Evolutionary conservation across 2,329 filamentous ascomycete genomes (phyloP).

Genomic region (Drechslerella coelobrocha): DNA sequence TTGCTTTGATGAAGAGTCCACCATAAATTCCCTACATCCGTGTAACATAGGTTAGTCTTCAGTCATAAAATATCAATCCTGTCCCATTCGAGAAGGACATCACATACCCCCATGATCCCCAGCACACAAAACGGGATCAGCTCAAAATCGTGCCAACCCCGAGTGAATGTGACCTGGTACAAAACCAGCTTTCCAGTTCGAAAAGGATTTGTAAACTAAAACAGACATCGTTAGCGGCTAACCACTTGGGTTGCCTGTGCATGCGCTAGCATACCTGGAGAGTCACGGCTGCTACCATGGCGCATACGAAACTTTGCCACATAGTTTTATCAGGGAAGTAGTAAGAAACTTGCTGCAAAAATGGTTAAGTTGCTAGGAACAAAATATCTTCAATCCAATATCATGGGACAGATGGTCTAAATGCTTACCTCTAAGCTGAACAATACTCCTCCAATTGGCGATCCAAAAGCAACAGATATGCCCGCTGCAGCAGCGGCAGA

Average conservation of each 20-base stretch:
- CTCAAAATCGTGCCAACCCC: constrained; percentile 93
- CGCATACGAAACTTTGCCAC: constrained; percentile 99
- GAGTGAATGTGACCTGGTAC: constrained; percentile 92
- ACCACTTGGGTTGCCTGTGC: neutral
- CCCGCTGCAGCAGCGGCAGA: constrained; percentile 91
- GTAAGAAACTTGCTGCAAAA: constrained; percentile 80
- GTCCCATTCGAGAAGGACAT: neutral
- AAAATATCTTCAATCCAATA: neutral
- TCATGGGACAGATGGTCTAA: constrained; percentile 19
- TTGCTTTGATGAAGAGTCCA: constrained; percentile 90
- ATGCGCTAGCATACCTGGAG: constrained; percentile 70
- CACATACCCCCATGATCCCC: constrained; percentile 75
- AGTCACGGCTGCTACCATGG: constrained; percentile 96
- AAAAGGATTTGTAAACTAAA: constrained; percentile 75
- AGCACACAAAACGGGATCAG: constrained; percentile 85
- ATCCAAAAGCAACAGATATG: constrained; percentile 92
- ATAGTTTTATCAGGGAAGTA: constrained; percentile 99
- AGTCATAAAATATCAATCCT: too few relatives aligned
- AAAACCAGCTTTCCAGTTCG: constrained; percentile 92
- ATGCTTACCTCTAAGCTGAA: constrained; percentile 82
- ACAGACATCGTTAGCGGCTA: neutral
- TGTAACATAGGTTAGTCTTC: neutral
- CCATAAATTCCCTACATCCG: constrained; percentile 77
- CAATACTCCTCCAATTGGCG: constrained; percentile 89
- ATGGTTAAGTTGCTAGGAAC: constrained; percentile 49